These are phyloP conservation scores for Filosporella fistucella DNA, from an alignment of 495 filamentous ascomycete species.

Conservation along the genomic window DNA sequence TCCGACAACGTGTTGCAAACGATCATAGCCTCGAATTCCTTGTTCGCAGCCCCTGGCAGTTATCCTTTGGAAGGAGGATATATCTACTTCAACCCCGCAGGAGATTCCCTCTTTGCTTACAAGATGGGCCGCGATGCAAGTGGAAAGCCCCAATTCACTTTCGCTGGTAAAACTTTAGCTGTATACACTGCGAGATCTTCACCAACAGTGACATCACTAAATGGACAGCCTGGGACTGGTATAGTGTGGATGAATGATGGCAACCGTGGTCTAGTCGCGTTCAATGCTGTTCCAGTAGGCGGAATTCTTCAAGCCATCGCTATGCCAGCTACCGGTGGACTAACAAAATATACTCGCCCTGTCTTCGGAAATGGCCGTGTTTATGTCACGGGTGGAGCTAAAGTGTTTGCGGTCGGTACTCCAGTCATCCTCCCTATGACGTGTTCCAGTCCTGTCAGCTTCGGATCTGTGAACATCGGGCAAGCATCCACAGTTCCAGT, in stretches of 20 bases:
- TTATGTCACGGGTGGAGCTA: conserved; percentile 33
- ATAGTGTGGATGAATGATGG: conserved; percentile 34
- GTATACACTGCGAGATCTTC: conserved; percentile 32
- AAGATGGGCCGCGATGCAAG: conserved; percentile 29
- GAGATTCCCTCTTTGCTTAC: conserved; percentile 18
- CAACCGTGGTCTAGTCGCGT: conserved; percentile 31
- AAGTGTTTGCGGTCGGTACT: conserved; percentile 31
- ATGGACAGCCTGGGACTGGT: conserved; percentile 32
- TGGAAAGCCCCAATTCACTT: conserved; percentile 33
- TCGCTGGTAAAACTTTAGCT: conserved; percentile 29
- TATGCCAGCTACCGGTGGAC: conserved; percentile 30
- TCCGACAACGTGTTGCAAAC: conserved; percentile 39
- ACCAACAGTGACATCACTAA: conserved; percentile 28
- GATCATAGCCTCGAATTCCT: conserved; percentile 29
- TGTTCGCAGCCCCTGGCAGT: conserved; percentile 40
- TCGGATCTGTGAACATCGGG: conserved; percentile 36
- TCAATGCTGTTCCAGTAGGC: conserved; percentile 32
- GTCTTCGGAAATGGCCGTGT: conserved; percentile 41
- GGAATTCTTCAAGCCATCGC: conserved; percentile 33
- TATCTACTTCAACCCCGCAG: conserved; percentile 37
- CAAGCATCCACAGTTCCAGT: conserved; percentile 22
- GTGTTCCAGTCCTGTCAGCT: conserved; percentile 34
- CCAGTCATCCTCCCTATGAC: conserved; percentile 35
- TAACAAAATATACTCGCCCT: conserved; percentile 31
- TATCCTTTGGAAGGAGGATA: conserved; percentile 45